phyloP scores from a whole-genome alignment of 768 basidiomycete genomes.

The Fibroporia radiculosa region DNA sequence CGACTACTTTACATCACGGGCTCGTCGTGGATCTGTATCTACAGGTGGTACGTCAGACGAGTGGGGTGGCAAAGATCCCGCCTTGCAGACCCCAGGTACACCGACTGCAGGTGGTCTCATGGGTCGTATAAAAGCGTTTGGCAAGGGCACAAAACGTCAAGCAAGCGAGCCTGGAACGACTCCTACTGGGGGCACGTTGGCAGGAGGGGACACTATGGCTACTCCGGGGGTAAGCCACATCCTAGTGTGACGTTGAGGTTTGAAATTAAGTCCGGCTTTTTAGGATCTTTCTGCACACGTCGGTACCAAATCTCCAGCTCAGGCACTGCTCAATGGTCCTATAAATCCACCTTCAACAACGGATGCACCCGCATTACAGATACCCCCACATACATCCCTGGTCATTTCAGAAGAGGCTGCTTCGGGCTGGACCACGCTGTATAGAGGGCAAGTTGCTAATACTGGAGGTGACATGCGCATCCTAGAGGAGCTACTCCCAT shows the following conservation, averaged over 20 bases:
- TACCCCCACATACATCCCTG: slow-evolving; percentile 55
- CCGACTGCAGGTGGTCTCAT: slow-evolving; percentile 54
- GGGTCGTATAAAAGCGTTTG: slow-evolving; percentile 72
- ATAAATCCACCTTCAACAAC: slow-evolving; percentile 57
- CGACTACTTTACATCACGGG: slow-evolving; percentile 49
- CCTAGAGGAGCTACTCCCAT: slow-evolving; percentile 74
- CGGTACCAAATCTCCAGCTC: slow-evolving; percentile 42
- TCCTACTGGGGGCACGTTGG: slow-evolving; percentile 12
- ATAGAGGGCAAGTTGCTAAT: slow-evolving; percentile 60
- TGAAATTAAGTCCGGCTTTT: background rate
- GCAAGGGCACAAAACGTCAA: slow-evolving; percentile 42
- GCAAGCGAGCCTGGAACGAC: slow-evolving; percentile 20
- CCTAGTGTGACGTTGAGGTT: background rate
- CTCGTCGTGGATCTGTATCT: slow-evolving; percentile 39
- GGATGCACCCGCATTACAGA: slow-evolving; percentile 63
- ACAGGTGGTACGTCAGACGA: slow-evolving; percentile 37
- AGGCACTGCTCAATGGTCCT: slow-evolving; percentile 45
- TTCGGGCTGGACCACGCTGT: slow-evolving; percentile 69
- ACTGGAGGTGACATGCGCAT: slow-evolving; percentile 43
- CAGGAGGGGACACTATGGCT: slow-evolving; percentile 3
- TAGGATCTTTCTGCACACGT: slow-evolving; percentile 10
- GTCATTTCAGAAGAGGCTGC: slow-evolving; percentile 77
- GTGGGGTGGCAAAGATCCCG: slow-evolving; percentile 25
- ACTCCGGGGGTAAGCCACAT: slow-evolving; percentile 20
- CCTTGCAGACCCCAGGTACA: slow-evolving; percentile 39